A percentile compares a stretch with the other conserved stretches of the same genome.
Conservation (phyloP, 78 protist species). For the Speleostelium caveatum region DNA sequence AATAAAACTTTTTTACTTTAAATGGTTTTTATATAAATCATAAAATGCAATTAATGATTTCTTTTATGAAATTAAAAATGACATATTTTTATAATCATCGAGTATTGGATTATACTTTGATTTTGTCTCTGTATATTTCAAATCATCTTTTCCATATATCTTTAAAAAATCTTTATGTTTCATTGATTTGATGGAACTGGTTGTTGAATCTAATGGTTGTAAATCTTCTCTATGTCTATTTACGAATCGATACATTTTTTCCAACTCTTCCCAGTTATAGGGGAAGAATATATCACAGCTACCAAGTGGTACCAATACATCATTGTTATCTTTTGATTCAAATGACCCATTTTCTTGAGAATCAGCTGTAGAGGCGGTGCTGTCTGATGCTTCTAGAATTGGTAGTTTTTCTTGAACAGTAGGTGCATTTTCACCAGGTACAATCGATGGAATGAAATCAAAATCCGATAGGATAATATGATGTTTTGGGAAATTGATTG, state of each 20-base stretch:
- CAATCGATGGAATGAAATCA: slow-evolving; percentile 50
- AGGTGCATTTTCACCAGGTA: slow-evolving; percentile 63
- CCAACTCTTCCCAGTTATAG: slow-evolving; percentile 44
- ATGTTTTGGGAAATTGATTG: slow-evolving; percentile 48
- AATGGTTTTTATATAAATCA: no score
- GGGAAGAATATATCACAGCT: slow-evolving; percentile 74
- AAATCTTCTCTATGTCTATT: slow-evolving; percentile 11
- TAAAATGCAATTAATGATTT: background rate
- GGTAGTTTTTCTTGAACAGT: slow-evolving; percentile 67
- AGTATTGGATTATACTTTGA: slow-evolving; percentile 53
- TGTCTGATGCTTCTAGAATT: background rate
- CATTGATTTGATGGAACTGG: background rate
- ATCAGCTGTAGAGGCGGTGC: background rate
- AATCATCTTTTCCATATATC: slow-evolving; percentile 21
- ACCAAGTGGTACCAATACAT: slow-evolving; percentile 16
- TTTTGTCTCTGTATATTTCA: slow-evolving; percentile 40
- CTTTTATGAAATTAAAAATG: slow-evolving; percentile 55
- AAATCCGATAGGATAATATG: slow-evolving; percentile 60
- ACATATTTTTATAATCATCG: slow-evolving; percentile 59
- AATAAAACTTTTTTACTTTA: no score
- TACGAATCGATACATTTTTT: slow-evolving; percentile 32
- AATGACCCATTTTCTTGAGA: background rate
- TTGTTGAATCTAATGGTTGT: background rate
- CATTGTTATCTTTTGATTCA: slow-evolving; percentile 20
- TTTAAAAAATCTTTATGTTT: slow-evolving; percentile 53